These are phyloP conservation scores for Medicago truncatula DNA, from an alignment of 306 rosid species.

Conservation along the genomic window MtrunA17r5.0-ANR NC_053042.1:40922001-40922500, in stretches of 20 bases:
- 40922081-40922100: too few species aligned
- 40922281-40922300: constrained; percentile 30
- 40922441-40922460: constrained; percentile 80
- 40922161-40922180: neutral
- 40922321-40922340: constrained; percentile 12
- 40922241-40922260: constrained; percentile 24
- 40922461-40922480: constrained; percentile 59
- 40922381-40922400: neutral
- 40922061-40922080: too few species aligned
- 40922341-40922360: neutral
- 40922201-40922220: neutral
- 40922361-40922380: neutral
- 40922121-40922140: too few species aligned
- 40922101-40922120: too few species aligned
- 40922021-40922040: too few species aligned
- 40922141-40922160: constrained; percentile 3
- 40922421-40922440: constrained; percentile 89
- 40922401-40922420: constrained; percentile 61
- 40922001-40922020: too few species aligned
- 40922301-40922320: neutral
- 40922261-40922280: neutral
- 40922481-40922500: neutral
- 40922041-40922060: too few species aligned
- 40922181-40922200: neutral
- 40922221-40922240: neutral